Evolutionary conservation across 2,329 filamentous ascomycete species (phyloP), one percentile per base, ranked within the genome.

Genomic region (Ophiostoma triangulosporum): DNA sequence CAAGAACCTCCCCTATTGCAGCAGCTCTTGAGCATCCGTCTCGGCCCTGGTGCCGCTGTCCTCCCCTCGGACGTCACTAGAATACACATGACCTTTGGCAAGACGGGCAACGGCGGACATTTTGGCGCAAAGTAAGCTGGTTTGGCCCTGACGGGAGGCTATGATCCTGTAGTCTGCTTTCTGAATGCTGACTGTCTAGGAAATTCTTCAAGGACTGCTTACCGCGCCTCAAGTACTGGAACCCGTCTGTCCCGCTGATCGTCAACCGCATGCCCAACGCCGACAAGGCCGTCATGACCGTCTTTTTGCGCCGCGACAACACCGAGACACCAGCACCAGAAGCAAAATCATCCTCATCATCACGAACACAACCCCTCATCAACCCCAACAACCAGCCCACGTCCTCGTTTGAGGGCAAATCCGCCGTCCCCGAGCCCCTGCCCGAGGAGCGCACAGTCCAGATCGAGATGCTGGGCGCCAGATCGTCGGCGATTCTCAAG

Each of bases 161-260:
- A 33, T 31, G 31, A 15, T 12, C 5, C 4, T 14, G 6, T 26
- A 46, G 15, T n/a, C n/a, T n/a, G n/a, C n/a, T n/a, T n/a, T n/a
- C n/a, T n/a, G n/a, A n/a, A 17, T 3, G 26, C 43, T 46, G 11
- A 46, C 43, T 11, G 3, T 3, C 43, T 14, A 95, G 90, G 64
- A 88, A 88, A 72, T 96, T 98, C 77, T 95, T 88, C 87, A 81
- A 78, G 59, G 74, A 83, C 57, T 84, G 82, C 65, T 81, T 97
- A 48, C 87, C 88, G 22, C 81, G 88, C 54, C 75, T 98, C 60
- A 96, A 98, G 75, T 98, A 83, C 72, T 85, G 95, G 75, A 98
- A 98, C 67, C 93, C 93, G 0, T 71, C 81, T 12, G 68, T 96
- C 46, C 80, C 84, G 43, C 94, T 97, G 77, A 82, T 86, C 56